phyloP scores from a whole-genome alignment of 2,329 filamentous ascomycete genomes.

The Aspergillus terreus region DNA sequence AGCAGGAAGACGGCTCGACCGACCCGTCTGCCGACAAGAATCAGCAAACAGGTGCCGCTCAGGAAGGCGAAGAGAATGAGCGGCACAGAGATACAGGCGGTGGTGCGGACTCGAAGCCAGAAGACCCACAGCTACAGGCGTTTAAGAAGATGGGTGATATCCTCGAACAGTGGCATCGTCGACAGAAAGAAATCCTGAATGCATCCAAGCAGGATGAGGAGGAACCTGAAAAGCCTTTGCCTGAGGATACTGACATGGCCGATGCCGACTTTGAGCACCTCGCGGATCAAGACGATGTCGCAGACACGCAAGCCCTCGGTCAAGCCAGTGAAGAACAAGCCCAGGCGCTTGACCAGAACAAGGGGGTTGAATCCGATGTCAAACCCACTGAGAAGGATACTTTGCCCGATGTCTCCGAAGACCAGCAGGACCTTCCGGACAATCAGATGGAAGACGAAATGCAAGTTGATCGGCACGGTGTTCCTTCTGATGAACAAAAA shows the following conservation, averaged over 20 bases:
- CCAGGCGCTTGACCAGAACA: constrained; percentile 78
- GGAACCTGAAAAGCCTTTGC: constrained; percentile 46
- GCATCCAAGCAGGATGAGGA: constrained; percentile 52
- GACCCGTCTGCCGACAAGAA: constrained; percentile 47
- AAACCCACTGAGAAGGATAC: constrained; percentile 53
- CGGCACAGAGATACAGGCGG: constrained; percentile 35
- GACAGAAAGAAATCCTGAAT: constrained; percentile 76
- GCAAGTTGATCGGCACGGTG: constrained; percentile 33
- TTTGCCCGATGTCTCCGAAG: constrained; percentile 51
- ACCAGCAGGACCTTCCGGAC: constrained; percentile 31
- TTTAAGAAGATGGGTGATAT: constrained; percentile 95
- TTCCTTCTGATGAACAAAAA: constrained; percentile 37
- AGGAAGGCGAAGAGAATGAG: constrained; percentile 39
- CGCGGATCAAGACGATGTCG: constrained; percentile 72
- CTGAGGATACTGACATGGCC: constrained; percentile 65
- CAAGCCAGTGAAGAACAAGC: constrained; percentile 84
- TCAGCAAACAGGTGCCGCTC: constrained; percentile 40
- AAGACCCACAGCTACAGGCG: constrained; percentile 57
- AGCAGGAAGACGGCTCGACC: constrained; percentile 41
- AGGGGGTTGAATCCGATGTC: constrained; percentile 72
- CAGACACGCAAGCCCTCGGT: constrained; percentile 90
- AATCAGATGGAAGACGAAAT: constrained; percentile 49
- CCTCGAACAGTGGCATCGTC: constrained; percentile 86
- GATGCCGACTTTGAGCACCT: constrained; percentile 91
- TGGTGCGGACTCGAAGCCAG: constrained; percentile 30